phyloP scores from a whole-genome alignment of 108 stramenopile genomes.

The Cylindrotheca closterium region DNA sequence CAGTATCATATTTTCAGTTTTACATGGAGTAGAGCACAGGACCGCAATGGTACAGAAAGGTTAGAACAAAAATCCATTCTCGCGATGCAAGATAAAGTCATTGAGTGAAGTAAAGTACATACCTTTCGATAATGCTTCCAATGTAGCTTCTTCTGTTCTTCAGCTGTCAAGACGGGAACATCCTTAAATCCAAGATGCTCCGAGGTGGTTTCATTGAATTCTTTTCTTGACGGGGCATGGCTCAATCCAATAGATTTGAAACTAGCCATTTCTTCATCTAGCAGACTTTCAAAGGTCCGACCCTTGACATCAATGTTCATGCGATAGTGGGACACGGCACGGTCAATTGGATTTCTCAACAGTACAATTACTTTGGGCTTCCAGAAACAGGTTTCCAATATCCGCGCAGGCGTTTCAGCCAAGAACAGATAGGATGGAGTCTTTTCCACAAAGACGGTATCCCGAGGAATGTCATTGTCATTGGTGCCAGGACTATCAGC shows the following conservation, averaged over 20 bases:
- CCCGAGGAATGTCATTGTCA: not conserved
- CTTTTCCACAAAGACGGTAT: slow-evolving; percentile 29
- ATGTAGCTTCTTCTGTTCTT: slow-evolving; percentile 6
- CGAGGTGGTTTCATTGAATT: not conserved
- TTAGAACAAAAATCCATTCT: too few relatives aligned
- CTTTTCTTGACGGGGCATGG: slow-evolving; percentile 5
- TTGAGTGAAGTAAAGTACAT: too few relatives aligned
- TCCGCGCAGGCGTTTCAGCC: slow-evolving; percentile 4
- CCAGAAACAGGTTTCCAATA: slow-evolving; percentile 5
- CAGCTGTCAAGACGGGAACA: not conserved
- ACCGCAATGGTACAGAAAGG: too few relatives aligned
- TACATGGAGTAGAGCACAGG: too few relatives aligned
- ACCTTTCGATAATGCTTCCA: slow-evolving; percentile 23
- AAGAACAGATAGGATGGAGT: slow-evolving; percentile 29
- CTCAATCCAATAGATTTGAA: slow-evolving; percentile 10
- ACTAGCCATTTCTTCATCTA: slow-evolving; percentile 16
- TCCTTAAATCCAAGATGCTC: slow-evolving; percentile 9
- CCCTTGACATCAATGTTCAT: slow-evolving; percentile 45
- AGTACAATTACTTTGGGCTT: slow-evolving; percentile 74
- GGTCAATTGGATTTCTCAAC: slow-evolving; percentile 87
- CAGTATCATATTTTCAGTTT: too few relatives aligned
- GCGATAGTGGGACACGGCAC: slow-evolving; percentile 85
- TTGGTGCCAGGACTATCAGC: not conserved
- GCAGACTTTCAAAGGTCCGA: slow-evolving; percentile 22
- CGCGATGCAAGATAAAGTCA: too few relatives aligned